Evolutionary conservation across 768 basidiomycete species (phyloP).

Genomic region (Pleurotus djamor): DNA sequence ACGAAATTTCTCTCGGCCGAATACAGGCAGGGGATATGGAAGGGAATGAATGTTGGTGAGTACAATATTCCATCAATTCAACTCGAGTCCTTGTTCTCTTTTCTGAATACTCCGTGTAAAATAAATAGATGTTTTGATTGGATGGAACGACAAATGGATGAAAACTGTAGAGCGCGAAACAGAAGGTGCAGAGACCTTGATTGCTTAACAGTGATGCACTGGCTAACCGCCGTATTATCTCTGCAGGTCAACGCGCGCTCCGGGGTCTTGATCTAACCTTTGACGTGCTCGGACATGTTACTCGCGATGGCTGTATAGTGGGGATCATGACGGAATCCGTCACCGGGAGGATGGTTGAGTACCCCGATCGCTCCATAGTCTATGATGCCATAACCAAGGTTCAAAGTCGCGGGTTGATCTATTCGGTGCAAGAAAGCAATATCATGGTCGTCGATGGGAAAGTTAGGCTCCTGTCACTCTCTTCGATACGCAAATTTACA

Average conservation of each 20-base stretch:
- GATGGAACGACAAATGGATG: constrained; percentile 9
- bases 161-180: constrained; percentile 5
- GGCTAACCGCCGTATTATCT: background rate
- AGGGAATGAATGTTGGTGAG: constrained; percentile 11
- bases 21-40: constrained; percentile 16
- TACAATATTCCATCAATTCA: background rate
- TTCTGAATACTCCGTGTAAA: background rate
- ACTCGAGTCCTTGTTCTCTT: background rate
- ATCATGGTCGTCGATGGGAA: constrained; percentile 4
- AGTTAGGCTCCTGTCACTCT: constrained; percentile 3
- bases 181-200: background rate
- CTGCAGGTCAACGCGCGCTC: constrained; percentile 3
- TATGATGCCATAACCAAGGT: constrained; percentile 13
- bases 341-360: constrained; percentile 12
- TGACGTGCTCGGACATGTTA: constrained; percentile 15
- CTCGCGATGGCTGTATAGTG: constrained; percentile 14
- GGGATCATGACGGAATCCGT: constrained; percentile 16
- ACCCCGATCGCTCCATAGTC: constrained; percentile 12
- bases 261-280: constrained; percentile 11
- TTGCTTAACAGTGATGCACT: background rate
- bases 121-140: constrained; percentile 12
- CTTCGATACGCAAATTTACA: constrained; percentile 2
- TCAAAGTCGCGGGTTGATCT: constrained; percentile 2
- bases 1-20: constrained; percentile 22
- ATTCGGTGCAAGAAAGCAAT: constrained; percentile 7